A percentile compares a stretch with the other conserved stretches of the same genome.
Conservation (phyloP, 2,329 filamentous ascomycete genomes). For the Microdochium nivale region DNA sequence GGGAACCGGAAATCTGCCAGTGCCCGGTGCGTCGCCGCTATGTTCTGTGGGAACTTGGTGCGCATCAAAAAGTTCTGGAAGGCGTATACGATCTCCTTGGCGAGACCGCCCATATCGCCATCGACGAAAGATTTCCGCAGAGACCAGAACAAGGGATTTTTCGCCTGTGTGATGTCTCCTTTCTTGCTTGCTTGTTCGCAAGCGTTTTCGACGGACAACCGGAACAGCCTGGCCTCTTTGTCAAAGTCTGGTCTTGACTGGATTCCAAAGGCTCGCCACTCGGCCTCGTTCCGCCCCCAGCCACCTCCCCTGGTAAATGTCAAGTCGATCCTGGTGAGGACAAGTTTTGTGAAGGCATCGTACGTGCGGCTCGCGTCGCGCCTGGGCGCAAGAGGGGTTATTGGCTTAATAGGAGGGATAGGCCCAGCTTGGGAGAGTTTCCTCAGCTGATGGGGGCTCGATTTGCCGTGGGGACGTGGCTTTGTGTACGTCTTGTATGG, state of each 20-base stretch:
- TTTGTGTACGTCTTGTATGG: too few species aligned
- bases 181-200: slow-evolving; percentile 32
- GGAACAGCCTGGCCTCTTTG: slow-evolving; percentile 36
- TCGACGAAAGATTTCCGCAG: slow-evolving; percentile 52
- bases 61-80: slow-evolving; percentile 60
- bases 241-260: slow-evolving; percentile 31
- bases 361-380: slow-evolving; percentile 9
- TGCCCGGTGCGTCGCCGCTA: slow-evolving; percentile 50
- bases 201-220: slow-evolving; percentile 31
- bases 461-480: too few species aligned
- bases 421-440: too few species aligned
- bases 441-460: too few species aligned
- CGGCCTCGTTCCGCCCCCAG: slow-evolving; percentile 14
- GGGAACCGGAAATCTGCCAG: slow-evolving; percentile 83
- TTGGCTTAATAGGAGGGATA: not conserved
- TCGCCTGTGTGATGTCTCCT: slow-evolving; percentile 24
- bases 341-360: slow-evolving; percentile 13
- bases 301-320: slow-evolving; percentile 20
- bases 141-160: slow-evolving; percentile 48
- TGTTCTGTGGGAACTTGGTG: slow-evolving; percentile 43
- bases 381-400: not conserved
- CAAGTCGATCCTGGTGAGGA: slow-evolving; percentile 20
- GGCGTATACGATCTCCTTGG: slow-evolving; percentile 52
- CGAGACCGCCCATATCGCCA: slow-evolving; percentile 40
- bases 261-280: slow-evolving; percentile 25